phyloP scores from a whole-genome alignment of 257 asterid species.

The Perilla frutescens region DNA sequence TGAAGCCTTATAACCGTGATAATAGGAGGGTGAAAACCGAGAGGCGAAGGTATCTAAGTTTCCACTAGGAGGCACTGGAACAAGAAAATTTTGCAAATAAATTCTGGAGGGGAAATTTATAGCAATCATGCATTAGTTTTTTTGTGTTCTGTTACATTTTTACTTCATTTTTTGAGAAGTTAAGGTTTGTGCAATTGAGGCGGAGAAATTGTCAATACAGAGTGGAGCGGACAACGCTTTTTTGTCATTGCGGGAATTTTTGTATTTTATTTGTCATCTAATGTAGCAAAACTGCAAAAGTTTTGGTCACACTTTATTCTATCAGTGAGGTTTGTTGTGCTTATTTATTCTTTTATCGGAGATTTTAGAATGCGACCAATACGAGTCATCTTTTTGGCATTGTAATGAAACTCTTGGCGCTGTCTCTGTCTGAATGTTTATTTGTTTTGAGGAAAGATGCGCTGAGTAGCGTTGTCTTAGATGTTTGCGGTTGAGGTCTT shows the following conservation, averaged over 20 bases:
- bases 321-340: background rate
- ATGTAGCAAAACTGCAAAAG: background rate
- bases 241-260: constrained; percentile 19
- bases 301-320: background rate
- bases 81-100: background rate
- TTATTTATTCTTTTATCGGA: background rate
- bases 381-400: background rate
- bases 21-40: constrained; percentile 44
- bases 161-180: background rate
- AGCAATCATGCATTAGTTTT: background rate
- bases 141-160: background rate
- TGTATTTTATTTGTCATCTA: background rate
- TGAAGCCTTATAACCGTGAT: constrained; percentile 49
- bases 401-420: background rate
- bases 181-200: background rate
- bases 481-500: too few relatives aligned
- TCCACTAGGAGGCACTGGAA: constrained; percentile 7
- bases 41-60: constrained; percentile 38
- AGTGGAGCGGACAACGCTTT: constrained; percentile 11
- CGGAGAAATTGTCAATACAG: constrained; percentile 34
- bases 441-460: too few relatives aligned
- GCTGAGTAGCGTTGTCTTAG: too few relatives aligned
- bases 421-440: too few relatives aligned
- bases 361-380: too few relatives aligned
- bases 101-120: background rate